These are phyloP conservation scores for Schizothecium vesticola DNA, from an alignment of 495 filamentous ascomycete species.

Conservation along the genomic window DNA sequence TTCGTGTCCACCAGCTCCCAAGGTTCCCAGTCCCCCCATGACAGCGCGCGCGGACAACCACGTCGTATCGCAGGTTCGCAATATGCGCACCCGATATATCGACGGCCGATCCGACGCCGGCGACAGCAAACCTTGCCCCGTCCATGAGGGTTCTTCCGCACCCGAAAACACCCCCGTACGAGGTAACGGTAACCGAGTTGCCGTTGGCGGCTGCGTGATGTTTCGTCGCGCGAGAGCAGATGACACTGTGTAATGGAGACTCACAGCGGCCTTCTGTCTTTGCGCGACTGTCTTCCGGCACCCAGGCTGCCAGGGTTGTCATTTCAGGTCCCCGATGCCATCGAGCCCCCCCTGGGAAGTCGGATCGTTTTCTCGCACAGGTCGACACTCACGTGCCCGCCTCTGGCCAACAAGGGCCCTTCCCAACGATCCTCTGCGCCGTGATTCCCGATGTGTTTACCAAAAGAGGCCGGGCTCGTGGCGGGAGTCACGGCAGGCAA, in stretches of 20 bases:
- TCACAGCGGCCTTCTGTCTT: neutral
- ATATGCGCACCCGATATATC: neutral
- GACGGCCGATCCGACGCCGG: neutral
- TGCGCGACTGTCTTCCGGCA: neutral
- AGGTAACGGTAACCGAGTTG: neutral
- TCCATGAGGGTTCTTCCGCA: neutral
- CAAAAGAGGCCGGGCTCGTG: neutral
- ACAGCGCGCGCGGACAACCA: neutral
- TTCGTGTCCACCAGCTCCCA: neutral
- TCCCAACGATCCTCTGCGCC: neutral
- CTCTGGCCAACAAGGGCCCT: neutral
- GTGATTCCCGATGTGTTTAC: neutral
- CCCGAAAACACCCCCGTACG: neutral
- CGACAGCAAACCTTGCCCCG: neutral
- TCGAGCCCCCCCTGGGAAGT: neutral
- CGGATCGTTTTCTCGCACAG: neutral
- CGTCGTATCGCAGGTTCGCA: neutral
- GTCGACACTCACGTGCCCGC: neutral
- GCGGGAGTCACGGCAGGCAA: neutral
- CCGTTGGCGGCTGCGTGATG: neutral
- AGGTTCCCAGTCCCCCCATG: neutral
- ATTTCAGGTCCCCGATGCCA: neutral
- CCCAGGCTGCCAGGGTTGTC: neutral
- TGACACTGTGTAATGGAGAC: neutral
- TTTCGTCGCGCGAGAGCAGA: constrained; percentile 1